phyloP scores from a whole-genome alignment of 208 protist species.

The Histomonas meleagridis region DNA sequence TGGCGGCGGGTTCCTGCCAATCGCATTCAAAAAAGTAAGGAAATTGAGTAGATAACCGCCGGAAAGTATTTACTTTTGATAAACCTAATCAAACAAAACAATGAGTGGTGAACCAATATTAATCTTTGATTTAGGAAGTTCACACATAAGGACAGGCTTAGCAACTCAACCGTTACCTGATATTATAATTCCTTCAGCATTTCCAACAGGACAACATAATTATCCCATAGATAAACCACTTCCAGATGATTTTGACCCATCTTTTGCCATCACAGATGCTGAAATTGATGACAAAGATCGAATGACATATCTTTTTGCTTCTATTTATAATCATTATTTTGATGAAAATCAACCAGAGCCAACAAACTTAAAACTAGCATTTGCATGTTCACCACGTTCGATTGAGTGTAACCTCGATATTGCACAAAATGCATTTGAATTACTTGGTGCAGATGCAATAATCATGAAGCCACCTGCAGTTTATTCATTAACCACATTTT shows the following conservation, averaged over 20 bases:
- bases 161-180: background rate
- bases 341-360: background rate
- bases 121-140: background rate
- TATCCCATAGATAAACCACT: background rate
- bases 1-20: no score
- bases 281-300: background rate
- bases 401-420: background rate
- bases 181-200: conserved; percentile 19
- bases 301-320: background rate
- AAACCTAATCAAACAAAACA: no score
- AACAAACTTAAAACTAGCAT: background rate
- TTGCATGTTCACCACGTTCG: background rate
- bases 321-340: background rate
- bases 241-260: background rate
- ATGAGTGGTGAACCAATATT: no score
- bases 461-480: background rate
- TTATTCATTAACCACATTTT: background rate
- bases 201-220: background rate
- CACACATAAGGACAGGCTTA: background rate
- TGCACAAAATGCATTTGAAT: background rate
- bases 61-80: no score
- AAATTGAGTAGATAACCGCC: no score
- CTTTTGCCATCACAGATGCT: background rate
- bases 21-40: no score
- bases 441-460: background rate